phyloP scores from a whole-genome alignment of 192 early-diverging fungal genomes.

The Entomortierella chlamydospora region DNA sequence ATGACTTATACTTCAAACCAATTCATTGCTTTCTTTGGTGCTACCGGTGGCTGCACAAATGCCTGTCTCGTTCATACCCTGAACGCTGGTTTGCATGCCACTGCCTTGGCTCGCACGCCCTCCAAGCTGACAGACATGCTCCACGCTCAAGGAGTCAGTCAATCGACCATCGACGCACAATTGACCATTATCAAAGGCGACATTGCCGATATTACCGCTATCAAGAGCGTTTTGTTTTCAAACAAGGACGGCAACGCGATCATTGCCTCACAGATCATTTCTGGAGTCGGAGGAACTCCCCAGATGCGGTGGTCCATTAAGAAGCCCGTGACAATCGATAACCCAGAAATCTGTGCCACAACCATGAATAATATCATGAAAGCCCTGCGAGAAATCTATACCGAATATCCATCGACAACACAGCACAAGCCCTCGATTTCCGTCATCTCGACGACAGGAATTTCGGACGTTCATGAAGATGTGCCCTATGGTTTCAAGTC shows the following conservation, averaged over 20 bases:
- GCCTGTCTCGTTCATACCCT: constrained; percentile 32
- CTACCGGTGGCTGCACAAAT: constrained; percentile 49
- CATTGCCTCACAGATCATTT: constrained; percentile 43
- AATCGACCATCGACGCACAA: constrained; percentile 22
- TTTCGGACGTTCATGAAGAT: constrained; percentile 39
- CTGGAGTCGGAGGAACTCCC: constrained; percentile 40
- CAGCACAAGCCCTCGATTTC: constrained; percentile 34
- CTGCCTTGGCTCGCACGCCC: constrained; percentile 42
- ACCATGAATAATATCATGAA: constrained; percentile 24
- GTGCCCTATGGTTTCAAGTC: constrained; percentile 28
- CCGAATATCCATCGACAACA: constrained; percentile 3
- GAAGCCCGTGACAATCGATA: constrained; percentile 26
- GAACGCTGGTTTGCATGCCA: constrained; percentile 31
- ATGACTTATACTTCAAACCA: constrained; percentile 1
- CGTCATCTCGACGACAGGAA: constrained; percentile 33
- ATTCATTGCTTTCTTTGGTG: constrained; percentile 49
- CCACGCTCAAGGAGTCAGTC: constrained; percentile 25
- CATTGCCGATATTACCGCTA: constrained; percentile 18
- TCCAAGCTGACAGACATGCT: constrained; percentile 45
- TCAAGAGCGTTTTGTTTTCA: constrained; percentile 30
- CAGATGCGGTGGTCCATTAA: constrained; percentile 10
- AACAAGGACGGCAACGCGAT: background rate
- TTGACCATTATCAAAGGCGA: constrained; percentile 40
- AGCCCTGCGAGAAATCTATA: constrained; percentile 29
- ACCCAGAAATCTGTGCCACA: constrained; percentile 30